Percentiles rank a stretch among this genome's conserved stretches.
phyloP scores from a whole-genome alignment of 2,329 filamentous ascomycete species.

The Trichoderma simmonsii region DNA sequence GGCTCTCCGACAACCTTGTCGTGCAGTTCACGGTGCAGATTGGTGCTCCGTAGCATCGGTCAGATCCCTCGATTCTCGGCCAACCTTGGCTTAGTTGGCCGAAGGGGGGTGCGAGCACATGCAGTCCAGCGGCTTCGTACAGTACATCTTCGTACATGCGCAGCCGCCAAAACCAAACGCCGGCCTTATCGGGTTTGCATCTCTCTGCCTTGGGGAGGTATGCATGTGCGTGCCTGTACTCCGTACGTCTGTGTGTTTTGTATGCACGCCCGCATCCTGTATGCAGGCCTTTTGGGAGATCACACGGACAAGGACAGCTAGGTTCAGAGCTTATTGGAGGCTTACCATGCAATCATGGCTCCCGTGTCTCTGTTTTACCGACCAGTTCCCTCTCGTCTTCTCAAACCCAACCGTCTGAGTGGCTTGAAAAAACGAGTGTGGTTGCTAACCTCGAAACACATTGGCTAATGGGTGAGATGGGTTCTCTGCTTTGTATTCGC shows the following conservation, averaged over 20 bases:
- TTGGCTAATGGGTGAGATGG: neutral
- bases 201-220: neutral
- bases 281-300: constrained; percentile 10
- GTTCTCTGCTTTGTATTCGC: neutral
- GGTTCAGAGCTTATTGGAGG: neutral
- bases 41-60: constrained; percentile 11
- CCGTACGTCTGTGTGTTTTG: neutral
- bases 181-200: constrained; percentile 2
- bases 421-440: neutral
- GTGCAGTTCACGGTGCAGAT: neutral
- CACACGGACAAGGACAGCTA: constrained; percentile 10
- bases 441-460: neutral
- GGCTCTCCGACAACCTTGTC: constrained; percentile 5
- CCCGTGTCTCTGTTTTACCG: neutral
- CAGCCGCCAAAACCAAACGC: neutral
- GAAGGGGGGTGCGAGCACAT: constrained; percentile 10
- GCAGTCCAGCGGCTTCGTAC: neutral
- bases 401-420: neutral
- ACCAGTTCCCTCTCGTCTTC: neutral
- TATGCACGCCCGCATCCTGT: constrained; percentile 3
- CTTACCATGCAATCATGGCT: neutral
- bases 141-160: neutral
- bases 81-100: constrained; percentile 18
- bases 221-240: constrained; percentile 2
- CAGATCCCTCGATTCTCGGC: constrained; percentile 19